Evolutionary conservation across 2,329 filamentous ascomycete species (phyloP).

Genomic region (Sarocladium brachiariae): DNA sequence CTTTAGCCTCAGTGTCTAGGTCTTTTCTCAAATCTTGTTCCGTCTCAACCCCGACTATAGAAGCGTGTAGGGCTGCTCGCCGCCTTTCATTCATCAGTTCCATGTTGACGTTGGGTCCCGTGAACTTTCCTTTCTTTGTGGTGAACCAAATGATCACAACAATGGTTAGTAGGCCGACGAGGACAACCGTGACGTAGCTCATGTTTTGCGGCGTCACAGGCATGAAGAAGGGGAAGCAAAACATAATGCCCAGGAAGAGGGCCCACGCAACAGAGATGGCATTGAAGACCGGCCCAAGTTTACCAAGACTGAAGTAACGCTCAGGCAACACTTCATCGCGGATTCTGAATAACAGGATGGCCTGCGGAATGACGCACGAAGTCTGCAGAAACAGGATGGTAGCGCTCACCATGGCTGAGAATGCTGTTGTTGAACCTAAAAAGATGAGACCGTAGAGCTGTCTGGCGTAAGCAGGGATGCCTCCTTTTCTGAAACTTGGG

Average conservation of each 20-base stretch:
- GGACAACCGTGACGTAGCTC: slow-evolving; percentile 17
- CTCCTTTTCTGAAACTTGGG: too few relatives aligned
- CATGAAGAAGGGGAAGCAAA: slow-evolving; percentile 15
- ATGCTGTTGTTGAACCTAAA: slow-evolving; percentile 2
- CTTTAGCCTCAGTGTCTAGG: not conserved
- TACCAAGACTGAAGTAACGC: not conserved
- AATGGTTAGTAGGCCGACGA: slow-evolving; percentile 14
- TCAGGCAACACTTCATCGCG: not conserved
- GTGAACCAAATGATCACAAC: slow-evolving; percentile 15
- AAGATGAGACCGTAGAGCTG: not conserved
- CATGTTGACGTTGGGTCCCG: slow-evolving; percentile 16
- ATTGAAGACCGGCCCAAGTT: not conserved
- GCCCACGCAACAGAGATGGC: not conserved
- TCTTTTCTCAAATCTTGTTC: not conserved
- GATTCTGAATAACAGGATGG: slow-evolving; percentile 2
- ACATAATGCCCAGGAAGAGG: slow-evolving; percentile 13
- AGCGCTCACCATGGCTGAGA: not conserved
- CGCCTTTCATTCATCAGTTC: not conserved
- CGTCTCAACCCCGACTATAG: not conserved
- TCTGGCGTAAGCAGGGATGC: too few relatives aligned
- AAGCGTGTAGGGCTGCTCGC: not conserved
- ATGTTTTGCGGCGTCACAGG: slow-evolving; percentile 17
- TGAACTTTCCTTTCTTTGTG: slow-evolving; percentile 15
- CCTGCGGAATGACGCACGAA: slow-evolving; percentile 1
- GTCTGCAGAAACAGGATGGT: not conserved